Base-by-base conservation (phyloP, 2,329 filamentous ascomycete species). In the Fusarium coffeatum region DNA sequence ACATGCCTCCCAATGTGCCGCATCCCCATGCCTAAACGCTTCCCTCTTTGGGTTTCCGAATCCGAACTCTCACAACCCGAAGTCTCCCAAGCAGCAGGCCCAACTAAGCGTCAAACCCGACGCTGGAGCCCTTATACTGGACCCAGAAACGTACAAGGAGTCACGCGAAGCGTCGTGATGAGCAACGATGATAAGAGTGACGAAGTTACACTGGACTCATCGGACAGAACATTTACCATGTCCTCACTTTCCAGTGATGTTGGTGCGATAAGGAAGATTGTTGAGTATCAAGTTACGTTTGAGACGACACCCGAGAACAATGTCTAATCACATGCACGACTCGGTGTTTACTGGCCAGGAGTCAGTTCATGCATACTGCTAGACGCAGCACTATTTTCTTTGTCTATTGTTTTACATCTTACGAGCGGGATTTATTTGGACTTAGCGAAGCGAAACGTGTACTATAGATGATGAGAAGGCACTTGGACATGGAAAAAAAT, bases 1-100 rank as follows among this genome's bases (percentile, higher is more conserved):
- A 78, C 79, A 16, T 81, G 80, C 43, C 68, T 81, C 6, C 80
- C 80, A 18, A 81, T 80, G 79, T 81, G 80, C 58, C 80, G 79
- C 45, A 76, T 79, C 3, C 77, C 79, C n/a, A 76, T 83, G 16
- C 75, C 77, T 49, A 76, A 74, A 53, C 55, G 82, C 37, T 80
- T 81, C 65, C 80, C 80, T 3, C 69, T 74, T 8, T 64, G 78
- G 51, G 81, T 82, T 45, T 66, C 61, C 13, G 56, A 59, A 22
- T 69, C 67, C 32, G 69, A 70, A 11, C 32, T 32, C 20, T 55
- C 51, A 46, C 49, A 43, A 49, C 64, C 48, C 18, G 42, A 25
- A 18, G 54, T 40, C 43, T 60, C 50, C 53, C 34, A 20, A 22
- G 47, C 23, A 46, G 56, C 32, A 25, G 51, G 49, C 40, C 42